Percentiles rank a stretch among this genome's conserved stretches.
Evolutionary conservation across 73 alveolate species (phyloP).

Genomic region (Paraurostyla sp.): DNA sequence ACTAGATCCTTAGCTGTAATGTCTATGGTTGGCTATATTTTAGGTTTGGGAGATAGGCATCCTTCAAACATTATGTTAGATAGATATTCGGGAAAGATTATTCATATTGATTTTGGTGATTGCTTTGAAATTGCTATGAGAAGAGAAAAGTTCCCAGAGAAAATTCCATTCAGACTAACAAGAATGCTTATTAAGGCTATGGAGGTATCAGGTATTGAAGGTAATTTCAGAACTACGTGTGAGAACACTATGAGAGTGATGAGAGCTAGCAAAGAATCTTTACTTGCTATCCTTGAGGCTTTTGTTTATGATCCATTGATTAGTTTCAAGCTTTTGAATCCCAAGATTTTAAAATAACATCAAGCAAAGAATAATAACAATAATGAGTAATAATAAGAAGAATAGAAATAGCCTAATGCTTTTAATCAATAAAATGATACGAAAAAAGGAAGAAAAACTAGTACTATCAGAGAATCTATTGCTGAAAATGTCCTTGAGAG

Average conservation of each 20-base stretch:
- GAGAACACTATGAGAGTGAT: conserved; percentile 97
- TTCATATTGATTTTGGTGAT: conserved; percentile 99
- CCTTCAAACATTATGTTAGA: conserved; percentile 99
- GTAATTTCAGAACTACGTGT: conserved; percentile 97
- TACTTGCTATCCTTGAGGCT: conserved; percentile 97
- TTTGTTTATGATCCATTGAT: conserved; percentile 98
- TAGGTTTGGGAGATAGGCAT: conserved; percentile 99
- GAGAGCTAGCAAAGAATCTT: conserved; percentile 96
- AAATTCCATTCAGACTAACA: conserved; percentile 98
- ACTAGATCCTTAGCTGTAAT: conserved; percentile 96
- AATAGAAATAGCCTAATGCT: conserved; percentile 28
- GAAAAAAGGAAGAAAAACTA: conserved; percentile 5
- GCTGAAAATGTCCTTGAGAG: conserved; percentile 60
- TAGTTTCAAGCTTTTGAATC: conserved; percentile 94
- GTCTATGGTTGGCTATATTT: conserved; percentile 99
- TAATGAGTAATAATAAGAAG: conserved; percentile 26
- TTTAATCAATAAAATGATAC: conserved; percentile 30
- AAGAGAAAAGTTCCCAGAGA: conserved; percentile 99
- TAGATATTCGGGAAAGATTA: conserved; percentile 94
- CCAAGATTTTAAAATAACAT: conserved; percentile 81
- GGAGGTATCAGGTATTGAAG: conserved; percentile 99
- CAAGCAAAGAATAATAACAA: conserved; percentile 61
- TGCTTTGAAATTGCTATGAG: conserved; percentile 99
- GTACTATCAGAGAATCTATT: conserved; percentile 50
- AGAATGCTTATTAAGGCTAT: conserved; percentile 99